Conservation (phyloP, 1,284 basidiomycete species). For the Wolfiporia cocos region DNA sequence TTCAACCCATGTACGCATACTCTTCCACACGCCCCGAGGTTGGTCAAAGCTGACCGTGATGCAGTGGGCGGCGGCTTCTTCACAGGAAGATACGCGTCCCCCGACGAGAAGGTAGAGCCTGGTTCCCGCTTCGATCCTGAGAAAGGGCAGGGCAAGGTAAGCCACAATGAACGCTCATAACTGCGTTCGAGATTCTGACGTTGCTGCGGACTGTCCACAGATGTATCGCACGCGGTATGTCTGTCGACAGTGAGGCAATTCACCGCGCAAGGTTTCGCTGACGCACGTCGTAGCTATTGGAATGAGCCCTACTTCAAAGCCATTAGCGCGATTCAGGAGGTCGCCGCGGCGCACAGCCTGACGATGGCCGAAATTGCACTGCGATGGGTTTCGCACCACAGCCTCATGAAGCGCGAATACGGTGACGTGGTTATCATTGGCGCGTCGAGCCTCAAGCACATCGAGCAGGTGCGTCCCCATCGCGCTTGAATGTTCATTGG, state of each 20-base stretch:
- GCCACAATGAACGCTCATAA: neutral
- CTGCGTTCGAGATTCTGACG: neutral
- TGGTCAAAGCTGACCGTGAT: neutral
- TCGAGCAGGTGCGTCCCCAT: conserved; percentile 32
- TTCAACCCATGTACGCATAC: conserved; percentile 39
- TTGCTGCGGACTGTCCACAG: conserved; percentile 8
- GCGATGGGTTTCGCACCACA: conserved; percentile 52
- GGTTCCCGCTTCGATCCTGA: conserved; percentile 35
- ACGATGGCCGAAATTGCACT: conserved; percentile 45
- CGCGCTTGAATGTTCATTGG: neutral
- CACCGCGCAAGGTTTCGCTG: too few relatives aligned
- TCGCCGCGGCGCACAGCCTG: conserved; percentile 35
- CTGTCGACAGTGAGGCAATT: too few relatives aligned
- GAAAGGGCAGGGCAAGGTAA: conserved; percentile 25
- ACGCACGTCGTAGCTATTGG: conserved; percentile 33
- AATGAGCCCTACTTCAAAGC: conserved; percentile 45
- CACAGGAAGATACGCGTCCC: conserved; percentile 28
- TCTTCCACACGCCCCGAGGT: neutral
- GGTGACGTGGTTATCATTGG: conserved; percentile 48
- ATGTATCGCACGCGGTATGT: conserved; percentile 20
- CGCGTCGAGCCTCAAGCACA: conserved; percentile 42
- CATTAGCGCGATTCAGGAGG: conserved; percentile 31
- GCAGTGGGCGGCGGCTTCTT: conserved; percentile 34
- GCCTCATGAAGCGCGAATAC: conserved; percentile 37
- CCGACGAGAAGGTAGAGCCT: conserved; percentile 25